phyloP scores from a whole-genome alignment of 495 filamentous ascomycete species.

The Annulohypoxylon stygium region DNA sequence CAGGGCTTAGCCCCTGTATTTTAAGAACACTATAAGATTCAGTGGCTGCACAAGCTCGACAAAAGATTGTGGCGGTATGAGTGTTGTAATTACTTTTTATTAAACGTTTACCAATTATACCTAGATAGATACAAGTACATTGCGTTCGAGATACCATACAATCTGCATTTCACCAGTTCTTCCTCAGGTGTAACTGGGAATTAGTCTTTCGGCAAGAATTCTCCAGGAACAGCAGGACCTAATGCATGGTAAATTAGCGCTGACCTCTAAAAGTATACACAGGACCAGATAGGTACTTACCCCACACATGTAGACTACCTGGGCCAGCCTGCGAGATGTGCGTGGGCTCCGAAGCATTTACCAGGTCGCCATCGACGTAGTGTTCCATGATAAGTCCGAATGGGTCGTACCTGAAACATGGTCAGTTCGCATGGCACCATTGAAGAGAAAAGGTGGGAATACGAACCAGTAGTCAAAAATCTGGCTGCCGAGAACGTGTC shows the following conservation, averaged over 20 bases:
- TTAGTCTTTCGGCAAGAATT: conserved; percentile 41
- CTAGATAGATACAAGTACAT: conserved; percentile 38
- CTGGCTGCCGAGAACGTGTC: conserved; percentile 75
- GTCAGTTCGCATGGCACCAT: neutral
- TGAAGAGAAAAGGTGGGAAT: neutral
- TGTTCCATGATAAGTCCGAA: conserved; percentile 73
- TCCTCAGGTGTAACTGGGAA: neutral
- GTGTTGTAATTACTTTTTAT: conserved; percentile 2
- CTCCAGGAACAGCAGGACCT: conserved; percentile 46
- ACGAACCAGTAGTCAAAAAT: conserved; percentile 78
- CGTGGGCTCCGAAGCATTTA: conserved; percentile 70
- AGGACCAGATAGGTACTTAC: conserved; percentile 49
- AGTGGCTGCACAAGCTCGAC: too few relatives aligned
- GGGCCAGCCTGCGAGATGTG: conserved; percentile 57
- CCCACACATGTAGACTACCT: conserved; percentile 65
- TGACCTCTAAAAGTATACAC: neutral
- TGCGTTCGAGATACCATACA: neutral
- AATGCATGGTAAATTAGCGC: conserved; percentile 9
- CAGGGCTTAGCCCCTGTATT: too few relatives aligned
- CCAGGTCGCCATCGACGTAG: conserved; percentile 77
- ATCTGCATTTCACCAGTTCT: conserved; percentile 1
- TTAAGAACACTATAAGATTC: too few relatives aligned
- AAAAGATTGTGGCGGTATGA: too few relatives aligned
- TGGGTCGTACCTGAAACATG: conserved; percentile 66
- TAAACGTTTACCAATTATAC: conserved; percentile 13